Conservation (phyloP, 805 yeast genomes). For the Yarrowia divulgata region DNA sequence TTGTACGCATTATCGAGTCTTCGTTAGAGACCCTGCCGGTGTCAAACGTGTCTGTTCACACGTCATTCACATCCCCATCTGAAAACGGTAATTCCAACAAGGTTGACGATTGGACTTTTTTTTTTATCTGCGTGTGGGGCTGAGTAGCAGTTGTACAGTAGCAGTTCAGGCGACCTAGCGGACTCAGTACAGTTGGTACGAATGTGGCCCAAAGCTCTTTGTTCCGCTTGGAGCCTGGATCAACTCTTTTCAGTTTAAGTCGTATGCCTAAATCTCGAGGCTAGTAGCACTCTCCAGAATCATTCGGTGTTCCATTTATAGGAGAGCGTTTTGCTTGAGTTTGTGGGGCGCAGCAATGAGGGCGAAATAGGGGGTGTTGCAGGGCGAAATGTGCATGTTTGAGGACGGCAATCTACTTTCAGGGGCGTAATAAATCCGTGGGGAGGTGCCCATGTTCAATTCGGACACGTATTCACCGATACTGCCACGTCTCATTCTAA, state of each 20-base stretch:
- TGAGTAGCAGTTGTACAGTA: background rate
- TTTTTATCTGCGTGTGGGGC: constrained; percentile 4
- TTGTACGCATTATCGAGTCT: background rate
- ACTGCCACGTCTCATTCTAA: background rate
- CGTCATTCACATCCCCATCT: constrained; percentile 22
- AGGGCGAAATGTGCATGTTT: background rate
- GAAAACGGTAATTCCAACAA: constrained; percentile 22
- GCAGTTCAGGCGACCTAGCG: background rate
- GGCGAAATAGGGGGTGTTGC: background rate
- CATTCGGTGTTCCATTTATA: constrained; percentile 11
- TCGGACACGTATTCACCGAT: background rate
- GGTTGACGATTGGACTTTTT: constrained; percentile 12
- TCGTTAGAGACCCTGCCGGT: background rate
- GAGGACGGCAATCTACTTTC: background rate
- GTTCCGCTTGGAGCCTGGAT: background rate
- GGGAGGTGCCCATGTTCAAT: background rate
- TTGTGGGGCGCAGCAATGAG: constrained; percentile 15
- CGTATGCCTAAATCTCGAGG: background rate
- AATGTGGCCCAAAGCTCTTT: background rate
- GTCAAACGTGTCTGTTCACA: too few species aligned
- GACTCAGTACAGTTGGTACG: background rate
- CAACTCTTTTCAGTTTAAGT: constrained; percentile 1
- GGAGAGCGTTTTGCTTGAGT: background rate
- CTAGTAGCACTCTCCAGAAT: background rate
- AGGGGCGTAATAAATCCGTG: background rate